Evolutionary conservation across 1,284 basidiomycete species (phyloP).

Genomic region (Austroboletus niveus): DNA sequence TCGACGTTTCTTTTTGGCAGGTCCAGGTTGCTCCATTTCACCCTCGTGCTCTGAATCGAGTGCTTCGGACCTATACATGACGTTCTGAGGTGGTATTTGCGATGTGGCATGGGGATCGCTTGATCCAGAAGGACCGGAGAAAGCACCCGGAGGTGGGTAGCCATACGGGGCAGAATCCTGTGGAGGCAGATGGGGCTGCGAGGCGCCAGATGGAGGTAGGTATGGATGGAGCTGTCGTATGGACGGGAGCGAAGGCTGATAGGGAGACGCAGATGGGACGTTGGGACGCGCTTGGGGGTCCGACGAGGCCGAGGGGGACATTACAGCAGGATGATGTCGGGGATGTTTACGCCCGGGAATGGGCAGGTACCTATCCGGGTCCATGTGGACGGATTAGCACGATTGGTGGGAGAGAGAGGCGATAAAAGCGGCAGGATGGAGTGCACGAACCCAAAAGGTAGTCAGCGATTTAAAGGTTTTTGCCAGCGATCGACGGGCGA

Average conservation of each 20-base stretch:
- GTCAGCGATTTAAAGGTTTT: conserved; percentile 22
- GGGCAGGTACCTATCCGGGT: conserved; percentile 34
- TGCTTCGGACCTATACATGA: conserved; percentile 31
- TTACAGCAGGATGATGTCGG: conserved; percentile 17
- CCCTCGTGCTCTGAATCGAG: conserved; percentile 49
- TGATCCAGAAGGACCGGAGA: conserved; percentile 26
- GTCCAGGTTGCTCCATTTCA: conserved; percentile 48
- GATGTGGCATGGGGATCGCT: conserved; percentile 29
- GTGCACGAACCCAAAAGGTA: conserved; percentile 22
- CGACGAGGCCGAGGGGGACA: conserved; percentile 16
- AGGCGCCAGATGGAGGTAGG: conserved; percentile 42
- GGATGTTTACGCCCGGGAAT: conserved; percentile 30
- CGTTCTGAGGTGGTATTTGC: conserved; percentile 23
- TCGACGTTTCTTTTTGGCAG: conserved; percentile 72
- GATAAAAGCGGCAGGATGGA: conserved; percentile 22
- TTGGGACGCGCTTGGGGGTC: conserved; percentile 29
- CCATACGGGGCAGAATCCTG: conserved; percentile 23
- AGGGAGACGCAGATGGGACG: conserved; percentile 18
- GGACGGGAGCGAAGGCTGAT: conserved; percentile 51
- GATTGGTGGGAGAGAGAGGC: not conserved
- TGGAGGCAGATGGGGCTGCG: conserved; percentile 20
- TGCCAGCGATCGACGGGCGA: conserved; percentile 20
- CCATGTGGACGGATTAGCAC: conserved; percentile 26
- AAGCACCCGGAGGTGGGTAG: conserved; percentile 25
- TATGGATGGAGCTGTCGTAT: conserved; percentile 65